These are phyloP conservation scores for Colletotrichum orbiculare DNA, from an alignment of 2,329 filamentous ascomycete genomes.

Conservation along the genomic window DNA sequence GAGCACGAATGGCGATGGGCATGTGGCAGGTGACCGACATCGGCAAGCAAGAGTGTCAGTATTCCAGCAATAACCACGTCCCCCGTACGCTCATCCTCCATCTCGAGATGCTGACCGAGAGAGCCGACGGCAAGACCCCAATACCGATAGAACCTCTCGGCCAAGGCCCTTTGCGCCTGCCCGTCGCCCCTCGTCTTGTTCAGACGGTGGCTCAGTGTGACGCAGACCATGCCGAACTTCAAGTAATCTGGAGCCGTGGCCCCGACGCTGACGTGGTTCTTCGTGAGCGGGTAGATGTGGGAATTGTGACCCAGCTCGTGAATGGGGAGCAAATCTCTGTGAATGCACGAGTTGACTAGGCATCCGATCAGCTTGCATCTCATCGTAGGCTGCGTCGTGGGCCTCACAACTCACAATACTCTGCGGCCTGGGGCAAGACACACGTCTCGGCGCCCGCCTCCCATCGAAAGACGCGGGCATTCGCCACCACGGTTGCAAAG, in stretches of 20 bases:
- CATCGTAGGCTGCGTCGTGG: background rate
- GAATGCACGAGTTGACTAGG: constrained; percentile 20
- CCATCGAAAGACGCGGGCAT: background rate
- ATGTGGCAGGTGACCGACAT: constrained; percentile 41
- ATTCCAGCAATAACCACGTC: constrained; percentile 47
- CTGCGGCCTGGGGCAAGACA: constrained; percentile 9
- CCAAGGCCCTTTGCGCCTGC: constrained; percentile 35
- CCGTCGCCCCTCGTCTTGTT: constrained; percentile 40
- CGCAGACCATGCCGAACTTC: constrained; percentile 42
- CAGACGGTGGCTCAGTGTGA: constrained; percentile 47
- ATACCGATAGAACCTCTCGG: constrained; percentile 44
- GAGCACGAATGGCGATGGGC: no score
- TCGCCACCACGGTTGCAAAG: background rate
- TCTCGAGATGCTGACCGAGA: constrained; percentile 42
- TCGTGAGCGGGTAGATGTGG: constrained; percentile 42
- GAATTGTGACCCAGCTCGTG: constrained; percentile 39
- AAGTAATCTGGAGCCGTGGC: constrained; percentile 6
- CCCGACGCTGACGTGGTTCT: constrained; percentile 4
- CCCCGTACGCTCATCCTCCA: constrained; percentile 37
- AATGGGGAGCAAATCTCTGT: constrained; percentile 9
- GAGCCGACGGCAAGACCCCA: constrained; percentile 46
- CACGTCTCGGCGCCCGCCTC: background rate
- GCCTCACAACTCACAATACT: constrained; percentile 15
- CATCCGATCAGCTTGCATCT: background rate
- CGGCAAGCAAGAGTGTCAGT: constrained; percentile 45